These are phyloP conservation scores for Saturnispora kantuleensis DNA, from an alignment of 805 yeast species.

Conservation along the genomic window DNA sequence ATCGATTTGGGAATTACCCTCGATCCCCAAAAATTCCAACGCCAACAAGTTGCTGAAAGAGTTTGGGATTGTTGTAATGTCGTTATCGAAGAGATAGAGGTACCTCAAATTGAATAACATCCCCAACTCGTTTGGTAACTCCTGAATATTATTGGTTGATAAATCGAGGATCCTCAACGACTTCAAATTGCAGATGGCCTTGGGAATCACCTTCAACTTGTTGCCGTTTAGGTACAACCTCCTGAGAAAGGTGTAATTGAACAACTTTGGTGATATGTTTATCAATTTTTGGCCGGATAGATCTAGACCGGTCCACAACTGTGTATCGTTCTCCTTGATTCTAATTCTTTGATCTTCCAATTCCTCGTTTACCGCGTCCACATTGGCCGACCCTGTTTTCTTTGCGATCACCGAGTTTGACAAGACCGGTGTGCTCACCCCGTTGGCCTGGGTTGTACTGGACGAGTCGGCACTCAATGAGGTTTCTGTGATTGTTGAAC, in stretches of 20 bases:
- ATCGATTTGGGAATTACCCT: constrained; percentile 76
- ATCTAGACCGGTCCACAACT: constrained; percentile 91
- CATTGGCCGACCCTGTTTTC: constrained; percentile 22
- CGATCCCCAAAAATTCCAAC: constrained; percentile 80
- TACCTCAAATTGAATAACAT: constrained; percentile 69
- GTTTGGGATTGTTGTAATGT: constrained; percentile 62
- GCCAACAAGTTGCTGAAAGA: constrained; percentile 82
- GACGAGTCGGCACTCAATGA: constrained; percentile 13
- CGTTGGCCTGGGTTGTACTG: constrained; percentile 19
- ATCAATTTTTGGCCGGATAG: constrained; percentile 80
- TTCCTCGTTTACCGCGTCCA: constrained; percentile 41
- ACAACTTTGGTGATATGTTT: constrained; percentile 60
- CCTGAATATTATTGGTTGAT: constrained; percentile 62
- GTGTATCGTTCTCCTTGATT: constrained; percentile 52
- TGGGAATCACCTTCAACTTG: constrained; percentile 58
- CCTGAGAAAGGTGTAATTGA: constrained; percentile 76
- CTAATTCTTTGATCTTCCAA: constrained; percentile 59
- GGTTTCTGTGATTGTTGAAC: neutral
- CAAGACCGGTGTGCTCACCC: constrained; percentile 32
- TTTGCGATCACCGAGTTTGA: constrained; percentile 26
- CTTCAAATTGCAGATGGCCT: constrained; percentile 53
- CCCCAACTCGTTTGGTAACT: constrained; percentile 81
- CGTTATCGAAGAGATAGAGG: constrained; percentile 81
- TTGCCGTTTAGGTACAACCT: constrained; percentile 84
- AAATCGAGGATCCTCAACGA: constrained; percentile 77